Conservation (phyloP, 2,329 filamentous ascomycete genomes). For the Paraphaeosphaeria minitans region DNA sequence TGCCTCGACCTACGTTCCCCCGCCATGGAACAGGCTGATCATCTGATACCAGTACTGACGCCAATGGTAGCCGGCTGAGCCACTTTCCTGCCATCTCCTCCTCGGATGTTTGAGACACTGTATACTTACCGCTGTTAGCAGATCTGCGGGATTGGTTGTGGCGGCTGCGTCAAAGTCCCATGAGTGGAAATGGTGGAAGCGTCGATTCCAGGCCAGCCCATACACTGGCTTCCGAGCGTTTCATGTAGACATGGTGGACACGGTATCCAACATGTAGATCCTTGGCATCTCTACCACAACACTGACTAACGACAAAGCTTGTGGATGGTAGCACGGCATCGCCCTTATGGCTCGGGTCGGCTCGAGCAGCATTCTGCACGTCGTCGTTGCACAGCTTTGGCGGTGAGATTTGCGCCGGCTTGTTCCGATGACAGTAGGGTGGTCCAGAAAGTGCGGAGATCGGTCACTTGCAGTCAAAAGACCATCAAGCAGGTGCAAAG, state of each 20-base stretch:
- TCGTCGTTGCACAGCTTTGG: conserved; percentile 38
- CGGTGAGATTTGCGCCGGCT: conserved; percentile 28
- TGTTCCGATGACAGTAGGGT: not conserved
- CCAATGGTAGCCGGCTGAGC: conserved; percentile 18
- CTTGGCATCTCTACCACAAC: conserved; percentile 8
- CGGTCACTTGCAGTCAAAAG: not conserved
- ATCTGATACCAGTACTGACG: conserved; percentile 35
- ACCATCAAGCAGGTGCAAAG: not conserved
- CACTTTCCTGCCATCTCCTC: conserved; percentile 32
- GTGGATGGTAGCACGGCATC: conserved; percentile 11
- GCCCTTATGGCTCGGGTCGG: conserved; percentile 8
- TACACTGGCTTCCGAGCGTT: conserved; percentile 22
- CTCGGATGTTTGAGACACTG: conserved; percentile 23
- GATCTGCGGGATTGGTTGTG: conserved; percentile 13
- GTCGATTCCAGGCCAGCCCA: conserved; percentile 10
- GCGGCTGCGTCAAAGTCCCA: conserved; percentile 3
- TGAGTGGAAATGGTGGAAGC: not conserved
- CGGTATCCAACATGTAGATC: conserved; percentile 14
- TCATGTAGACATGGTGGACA: conserved; percentile 37
- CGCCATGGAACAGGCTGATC: conserved; percentile 30
- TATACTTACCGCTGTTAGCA: conserved; percentile 15
- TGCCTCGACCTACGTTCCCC: conserved; percentile 25
- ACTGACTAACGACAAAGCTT: not conserved
- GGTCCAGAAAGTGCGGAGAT: not conserved
- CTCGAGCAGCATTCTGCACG: conserved; percentile 12